These are phyloP conservation scores for Malassezia caprae DNA, from an alignment of 1,284 basidiomycete genomes.

Conservation along the genomic window DNA sequence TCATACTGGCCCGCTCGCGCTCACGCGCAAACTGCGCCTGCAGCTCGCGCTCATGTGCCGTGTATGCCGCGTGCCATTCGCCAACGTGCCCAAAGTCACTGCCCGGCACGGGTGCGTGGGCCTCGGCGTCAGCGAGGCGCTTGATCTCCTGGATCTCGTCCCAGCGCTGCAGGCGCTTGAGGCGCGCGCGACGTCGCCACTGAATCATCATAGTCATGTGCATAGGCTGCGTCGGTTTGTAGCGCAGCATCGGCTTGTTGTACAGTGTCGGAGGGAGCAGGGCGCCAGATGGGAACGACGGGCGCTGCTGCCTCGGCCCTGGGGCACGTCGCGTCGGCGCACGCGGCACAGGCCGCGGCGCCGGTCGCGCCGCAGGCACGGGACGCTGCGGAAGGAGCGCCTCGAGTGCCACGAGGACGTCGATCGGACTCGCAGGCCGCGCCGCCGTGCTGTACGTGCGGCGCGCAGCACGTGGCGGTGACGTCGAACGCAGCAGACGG, in stretches of 20 bases:
- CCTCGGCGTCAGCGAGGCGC: slow-evolving; percentile 1
- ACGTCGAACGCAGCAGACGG: neutral
- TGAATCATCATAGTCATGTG: slow-evolving; percentile 43
- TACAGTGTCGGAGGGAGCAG: slow-evolving; percentile 33
- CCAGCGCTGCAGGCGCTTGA: slow-evolving; percentile 19
- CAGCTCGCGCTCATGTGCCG: slow-evolving; percentile 2
- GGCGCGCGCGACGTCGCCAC: slow-evolving; percentile 23
- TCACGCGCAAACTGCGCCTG: slow-evolving; percentile 25
- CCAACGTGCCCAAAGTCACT: slow-evolving; percentile 6
- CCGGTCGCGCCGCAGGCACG: neutral
- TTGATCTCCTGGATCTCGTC: slow-evolving; percentile 23
- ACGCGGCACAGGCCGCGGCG: neutral
- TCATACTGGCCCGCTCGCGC: slow-evolving; percentile 21
- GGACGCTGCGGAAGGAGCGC: slow-evolving; percentile 10
- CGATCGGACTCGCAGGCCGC: neutral
- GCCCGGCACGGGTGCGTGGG: slow-evolving; percentile 8
- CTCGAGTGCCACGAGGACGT: neutral
- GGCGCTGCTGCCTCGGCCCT: neutral
- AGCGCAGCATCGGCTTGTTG: slow-evolving; percentile 39
- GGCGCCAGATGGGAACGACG: slow-evolving; percentile 21
- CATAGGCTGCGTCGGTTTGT: slow-evolving; percentile 40
- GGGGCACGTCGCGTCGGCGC: neutral
- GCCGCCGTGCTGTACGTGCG: neutral
- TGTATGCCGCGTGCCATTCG: neutral
- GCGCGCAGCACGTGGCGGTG: neutral